Conservation (phyloP, 2,329 filamentous ascomycete genomes). For the Calonectria crousiana region DNA sequence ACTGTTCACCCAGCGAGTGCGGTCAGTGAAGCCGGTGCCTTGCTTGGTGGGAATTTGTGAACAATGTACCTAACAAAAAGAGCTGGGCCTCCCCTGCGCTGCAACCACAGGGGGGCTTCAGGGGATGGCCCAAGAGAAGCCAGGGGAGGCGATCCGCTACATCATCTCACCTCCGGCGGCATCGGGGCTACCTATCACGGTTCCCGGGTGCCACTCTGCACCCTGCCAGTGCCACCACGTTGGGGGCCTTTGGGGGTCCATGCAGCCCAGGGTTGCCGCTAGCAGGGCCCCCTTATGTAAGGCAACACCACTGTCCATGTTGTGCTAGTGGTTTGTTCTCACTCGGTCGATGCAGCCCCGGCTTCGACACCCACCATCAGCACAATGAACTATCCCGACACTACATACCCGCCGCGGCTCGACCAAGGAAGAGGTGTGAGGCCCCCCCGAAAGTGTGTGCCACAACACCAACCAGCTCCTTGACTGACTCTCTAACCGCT, state of each 20-base stretch:
- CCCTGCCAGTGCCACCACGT: slow-evolving; percentile 7
- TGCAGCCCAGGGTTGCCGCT: slow-evolving; percentile 8
- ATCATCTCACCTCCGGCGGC: slow-evolving; percentile 19
- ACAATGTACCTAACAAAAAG: neutral
- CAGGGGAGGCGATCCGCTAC: slow-evolving; percentile 14
- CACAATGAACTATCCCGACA: slow-evolving; percentile 4
- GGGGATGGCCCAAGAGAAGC: slow-evolving; percentile 2
- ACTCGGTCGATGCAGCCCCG: neutral
- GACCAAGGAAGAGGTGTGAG: neutral
- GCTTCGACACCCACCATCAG: slow-evolving; percentile 5
- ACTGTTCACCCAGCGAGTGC: slow-evolving; percentile 1
- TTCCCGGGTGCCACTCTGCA: slow-evolving; percentile 7
- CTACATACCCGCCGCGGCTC: slow-evolving; percentile 10
- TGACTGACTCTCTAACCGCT: neutral
- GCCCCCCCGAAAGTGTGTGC: neutral
- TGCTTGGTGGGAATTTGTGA: neutral
- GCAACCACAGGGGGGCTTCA: slow-evolving; percentile 15
- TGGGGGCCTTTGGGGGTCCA: neutral
- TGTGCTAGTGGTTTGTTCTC: slow-evolving; percentile 6
- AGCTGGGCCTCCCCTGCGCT: slow-evolving; percentile 8
- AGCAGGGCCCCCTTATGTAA: slow-evolving; percentile 33
- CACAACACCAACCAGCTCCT: slow-evolving; percentile 20
- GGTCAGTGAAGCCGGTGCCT: neutral
- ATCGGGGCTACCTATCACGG: slow-evolving; percentile 24
- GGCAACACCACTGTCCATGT: slow-evolving; percentile 39